Evolutionary conservation across 2,329 filamentous ascomycete species (phyloP).

Genomic region (Neofusicoccum ribis): DNA sequence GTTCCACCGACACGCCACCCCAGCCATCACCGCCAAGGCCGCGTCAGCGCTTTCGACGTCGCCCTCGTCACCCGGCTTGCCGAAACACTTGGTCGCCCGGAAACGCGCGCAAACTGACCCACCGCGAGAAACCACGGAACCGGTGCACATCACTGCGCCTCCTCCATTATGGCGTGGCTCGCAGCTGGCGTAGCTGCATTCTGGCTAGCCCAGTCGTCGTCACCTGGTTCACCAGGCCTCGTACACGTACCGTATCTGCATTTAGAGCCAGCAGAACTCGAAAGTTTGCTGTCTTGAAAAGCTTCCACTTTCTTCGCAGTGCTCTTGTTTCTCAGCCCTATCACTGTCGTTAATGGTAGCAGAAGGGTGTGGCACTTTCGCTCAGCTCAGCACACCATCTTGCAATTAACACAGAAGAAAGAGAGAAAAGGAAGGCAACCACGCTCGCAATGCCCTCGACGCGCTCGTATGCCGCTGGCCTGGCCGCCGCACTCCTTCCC

Average conservation of each 20-base stretch:
- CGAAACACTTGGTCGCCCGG: neutral
- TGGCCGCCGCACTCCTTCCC: conserved; percentile 28
- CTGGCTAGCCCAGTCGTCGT: conserved; percentile 1
- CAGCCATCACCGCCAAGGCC: neutral
- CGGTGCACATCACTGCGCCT: neutral
- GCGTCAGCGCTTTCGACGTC: conserved; percentile 11
- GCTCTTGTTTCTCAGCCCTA: neutral
- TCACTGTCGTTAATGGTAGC: neutral
- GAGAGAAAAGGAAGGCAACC: neutral
- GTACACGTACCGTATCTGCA: neutral
- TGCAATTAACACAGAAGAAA: neutral
- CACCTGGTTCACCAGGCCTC: neutral
- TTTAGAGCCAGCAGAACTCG: neutral
- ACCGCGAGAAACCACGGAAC: neutral
- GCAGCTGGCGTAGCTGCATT: neutral
- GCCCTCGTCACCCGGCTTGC: neutral
- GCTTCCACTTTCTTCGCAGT: neutral
- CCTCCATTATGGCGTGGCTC: neutral
- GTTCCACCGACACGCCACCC: conserved; percentile 7
- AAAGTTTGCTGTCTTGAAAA: neutral
- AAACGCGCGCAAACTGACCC: neutral
- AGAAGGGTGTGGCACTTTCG: no score
- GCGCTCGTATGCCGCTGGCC: neutral
- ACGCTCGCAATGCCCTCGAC: neutral
- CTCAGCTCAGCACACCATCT: neutral